Base-by-base conservation (phyloP, 2,329 filamentous ascomycete genomes). In the Aspergillus aculeatinus region DNA sequence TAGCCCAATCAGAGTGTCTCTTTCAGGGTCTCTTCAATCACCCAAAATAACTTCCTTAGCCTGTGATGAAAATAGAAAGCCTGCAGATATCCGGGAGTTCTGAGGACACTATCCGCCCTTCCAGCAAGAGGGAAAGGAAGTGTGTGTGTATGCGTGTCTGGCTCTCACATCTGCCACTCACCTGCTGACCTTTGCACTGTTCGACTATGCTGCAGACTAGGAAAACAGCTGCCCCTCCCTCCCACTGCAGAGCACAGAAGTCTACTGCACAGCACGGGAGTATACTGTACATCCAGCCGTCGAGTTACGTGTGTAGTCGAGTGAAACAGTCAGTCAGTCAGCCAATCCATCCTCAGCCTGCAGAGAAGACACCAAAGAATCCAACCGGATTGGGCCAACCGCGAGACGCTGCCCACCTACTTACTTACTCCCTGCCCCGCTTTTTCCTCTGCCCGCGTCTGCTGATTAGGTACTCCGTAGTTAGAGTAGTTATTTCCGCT, bases 21-120 rank as follows among this genome's bases (percentile, higher is more conserved):
- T 5, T 9, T 14, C 25, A 48, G 27, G 48, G 39, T 31, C 53
- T 35, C 39, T 48, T 42, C 42, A 5, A 47, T 55, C 48, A 33
- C 44, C 53, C 31, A 23, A 48, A 55, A 55, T 55, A 55, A 55
- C 53, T 48, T 55, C 27, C 53, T 48, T 50, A n/a, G 53, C 27
- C 33, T 55, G 29, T 27, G 53, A 55, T 55, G 53, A 55, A 55
- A 48, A 48, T 55, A 55, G 53, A 55, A 55, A 35, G 14, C 29
- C 53, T 35, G 42, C 53, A 48, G 53, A 55, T 16, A 55, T 11
- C 27, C 44, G 53, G 42, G 12, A 14, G 11, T n/a, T 19, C 6
- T n/a, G 5, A 19, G 39, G 14, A 6, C 39, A 35, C 9, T 6
- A 1, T 4, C 16, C 27, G 14, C 27, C 49, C n/a, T 31, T 33